Evolutionary conservation across 352 stramenopile genomes (phyloP).

Genomic region (Pythium volutum): DNA sequence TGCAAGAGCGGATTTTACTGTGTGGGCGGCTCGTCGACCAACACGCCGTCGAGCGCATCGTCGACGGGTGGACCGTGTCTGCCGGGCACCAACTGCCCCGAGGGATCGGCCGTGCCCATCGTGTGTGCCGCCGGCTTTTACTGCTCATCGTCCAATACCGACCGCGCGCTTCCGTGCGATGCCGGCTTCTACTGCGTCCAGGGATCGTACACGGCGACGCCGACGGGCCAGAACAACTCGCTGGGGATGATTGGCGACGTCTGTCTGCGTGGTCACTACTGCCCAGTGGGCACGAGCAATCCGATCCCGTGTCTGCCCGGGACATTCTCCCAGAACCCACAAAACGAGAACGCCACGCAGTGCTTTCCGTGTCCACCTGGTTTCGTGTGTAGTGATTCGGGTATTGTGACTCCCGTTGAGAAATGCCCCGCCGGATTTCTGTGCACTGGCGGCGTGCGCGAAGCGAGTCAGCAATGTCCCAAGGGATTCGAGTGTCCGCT

Average conservation of each 20-base stretch:
- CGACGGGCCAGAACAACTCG: conserved; percentile 67
- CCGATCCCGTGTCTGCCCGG: conserved; percentile 73
- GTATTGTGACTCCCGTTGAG: conserved; percentile 39
- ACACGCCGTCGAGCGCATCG: conserved; percentile 38
- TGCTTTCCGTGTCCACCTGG: conserved; percentile 69
- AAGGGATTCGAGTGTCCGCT: conserved; percentile 75
- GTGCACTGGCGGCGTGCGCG: conserved; percentile 57
- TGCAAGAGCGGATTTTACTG: conserved; percentile 89
- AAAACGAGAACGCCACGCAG: conserved; percentile 49
- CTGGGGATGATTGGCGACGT: conserved; percentile 73
- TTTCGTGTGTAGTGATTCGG: conserved; percentile 57
- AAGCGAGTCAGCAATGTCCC: conserved; percentile 52
- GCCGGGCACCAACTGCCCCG: conserved; percentile 83
- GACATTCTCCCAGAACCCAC: conserved; percentile 65
- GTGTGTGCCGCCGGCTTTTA: conserved; percentile 78
- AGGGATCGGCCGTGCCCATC: conserved; percentile 79
- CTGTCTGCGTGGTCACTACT: conserved; percentile 75
- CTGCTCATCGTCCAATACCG: conserved; percentile 73
- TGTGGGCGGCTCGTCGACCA: conserved; percentile 48
- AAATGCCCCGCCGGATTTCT: conserved; percentile 56
- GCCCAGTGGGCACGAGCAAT: conserved; percentile 70
- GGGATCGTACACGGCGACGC: conserved; percentile 71
- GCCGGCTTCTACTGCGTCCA: conserved; percentile 89
- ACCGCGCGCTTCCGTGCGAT: conserved; percentile 64
- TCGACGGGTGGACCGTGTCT: conserved; percentile 70